Evolutionary conservation across 2,329 filamentous ascomycete species (phyloP), one percentile per base, ranked within the genome.

Genomic region (Penicillium sp.): DNA sequence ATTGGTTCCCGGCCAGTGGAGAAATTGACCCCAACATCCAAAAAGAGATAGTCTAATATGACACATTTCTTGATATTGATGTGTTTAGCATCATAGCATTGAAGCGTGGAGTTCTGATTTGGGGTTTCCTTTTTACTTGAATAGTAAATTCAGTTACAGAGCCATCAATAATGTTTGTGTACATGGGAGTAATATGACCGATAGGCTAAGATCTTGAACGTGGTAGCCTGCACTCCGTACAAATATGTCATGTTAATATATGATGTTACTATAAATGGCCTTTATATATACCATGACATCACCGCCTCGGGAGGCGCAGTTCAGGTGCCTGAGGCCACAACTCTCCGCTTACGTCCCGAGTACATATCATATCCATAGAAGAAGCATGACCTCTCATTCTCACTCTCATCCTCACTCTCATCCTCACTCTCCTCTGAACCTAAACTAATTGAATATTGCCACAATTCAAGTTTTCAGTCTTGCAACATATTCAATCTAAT

Each of bases 1-100:
- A 63, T 47, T 71, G 69, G 69, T 71, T 66, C 62, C 69, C 67
- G 15, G 58, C 57, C n/a, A 66, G 61, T 47, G 49, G 57, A 9
- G 43, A 54, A 22, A 58, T 69, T 9, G 60, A 69, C 45, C 57
- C 67, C 0, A 69, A 69, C 38, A 56, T 66, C 28, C 41, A 51
- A 37, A 10, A 53, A 17, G 48, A 51, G 29, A 49, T 60, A 22
- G 49, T 48, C 17, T 53, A 46, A 38, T n/a, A 33, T 45, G 32
- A 24, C 7, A 15, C 8, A 28, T 19, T 28, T 22, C 17, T 43
- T 31, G 21, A 19, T 44, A 10, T 22, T 19, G 31, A 13, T 44
- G 17, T 39, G 15, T n/a, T 45, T 29, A 31, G 24, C 43, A 45
- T 45, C 43, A 45, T 45, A 45, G 17, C 26, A 45, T 46, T n/a